Base-by-base conservation (phyloP, 345 rosid genomes). In the Orychophragmus violaceus region DNA sequence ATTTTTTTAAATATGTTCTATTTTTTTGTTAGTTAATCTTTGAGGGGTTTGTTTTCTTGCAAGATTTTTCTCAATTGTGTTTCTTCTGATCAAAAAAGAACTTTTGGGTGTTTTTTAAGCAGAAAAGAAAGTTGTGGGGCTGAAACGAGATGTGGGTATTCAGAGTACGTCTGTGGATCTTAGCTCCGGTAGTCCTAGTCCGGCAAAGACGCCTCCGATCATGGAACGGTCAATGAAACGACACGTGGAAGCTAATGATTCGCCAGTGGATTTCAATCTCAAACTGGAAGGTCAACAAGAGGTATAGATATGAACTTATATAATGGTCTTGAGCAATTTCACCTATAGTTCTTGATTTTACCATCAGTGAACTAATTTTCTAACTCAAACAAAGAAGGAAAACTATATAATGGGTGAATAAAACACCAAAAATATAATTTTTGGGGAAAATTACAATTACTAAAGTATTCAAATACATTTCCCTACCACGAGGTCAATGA, bases 101-200 rank as follows among this genome's bases (percentile, higher is more conserved):
- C 10, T 2, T 33, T 25, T 67, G 14, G 59, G 54, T n/a, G 52
- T 53, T 52, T 16, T 68, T 21, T 57, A 3, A 60, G 59, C 64
- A 84, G 95, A 82, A 58, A 80, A 77, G 78, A 90, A 80, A 76
- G 77, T 35, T 35, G 82, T 56, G 77, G 75, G 81, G 46, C 49
- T 24, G 62, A 88, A 88, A 27, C 75, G 85, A 74, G 96, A 91
- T 83, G 88, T 86, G 41, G 98, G 98, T 24, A 86, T 87, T 51
- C 99, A 95, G 70, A 95, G 93, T 80, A 82, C 84, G 52, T 79
- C 82, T 10, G 78, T 76, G 29, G 84, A 80, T 16, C 70, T 74
- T 64, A 82, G 85, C 61, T 84, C 87, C 30, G 68, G 79, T 6
- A 83, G 89, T 17, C 80, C 83, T 10, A 90, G 88, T 81, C 95